Conservation (phyloP, 2,329 filamentous ascomycete genomes). For the Nigrospora sphaerica region DNA sequence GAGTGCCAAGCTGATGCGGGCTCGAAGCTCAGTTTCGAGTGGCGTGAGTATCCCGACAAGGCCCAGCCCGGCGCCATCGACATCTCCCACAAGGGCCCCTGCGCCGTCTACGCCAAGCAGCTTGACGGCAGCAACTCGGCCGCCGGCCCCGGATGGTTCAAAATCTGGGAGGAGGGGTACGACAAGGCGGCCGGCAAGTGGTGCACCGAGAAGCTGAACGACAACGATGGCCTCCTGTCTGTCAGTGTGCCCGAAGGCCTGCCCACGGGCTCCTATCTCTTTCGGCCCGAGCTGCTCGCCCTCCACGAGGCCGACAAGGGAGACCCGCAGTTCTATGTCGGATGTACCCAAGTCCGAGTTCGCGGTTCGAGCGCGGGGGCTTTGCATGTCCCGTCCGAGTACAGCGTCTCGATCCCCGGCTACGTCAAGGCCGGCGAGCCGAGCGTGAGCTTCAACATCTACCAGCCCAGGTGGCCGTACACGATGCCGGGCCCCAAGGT, state of each 20-base stretch:
- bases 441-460: conserved; percentile 60
- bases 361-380: conserved; percentile 35
- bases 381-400: conserved; percentile 36
- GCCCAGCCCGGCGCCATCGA: conserved; percentile 50
- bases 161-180: conserved; percentile 67
- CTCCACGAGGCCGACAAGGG: conserved; percentile 54
- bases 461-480: conserved; percentile 48
- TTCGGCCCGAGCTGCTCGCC: conserved; percentile 62
- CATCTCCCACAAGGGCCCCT: conserved; percentile 49
- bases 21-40: conserved; percentile 58
- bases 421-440: conserved; percentile 48
- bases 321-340: conserved; percentile 66
- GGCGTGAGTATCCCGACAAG: conserved; percentile 53
- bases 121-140: conserved; percentile 49
- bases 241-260: conserved; percentile 55
- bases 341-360: conserved; percentile 66
- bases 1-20: conserved; percentile 43
- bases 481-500: conserved; percentile 49
- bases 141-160: conserved; percentile 67
- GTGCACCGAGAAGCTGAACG: conserved; percentile 65
- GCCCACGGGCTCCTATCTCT: conserved; percentile 61
- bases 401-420: conserved; percentile 59
- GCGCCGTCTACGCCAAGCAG: conserved; percentile 68
- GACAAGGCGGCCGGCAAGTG: conserved; percentile 47
- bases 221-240: conserved; percentile 55